Conservation (phyloP, 768 basidiomycete genomes). For the Mycena galopus region DNA sequence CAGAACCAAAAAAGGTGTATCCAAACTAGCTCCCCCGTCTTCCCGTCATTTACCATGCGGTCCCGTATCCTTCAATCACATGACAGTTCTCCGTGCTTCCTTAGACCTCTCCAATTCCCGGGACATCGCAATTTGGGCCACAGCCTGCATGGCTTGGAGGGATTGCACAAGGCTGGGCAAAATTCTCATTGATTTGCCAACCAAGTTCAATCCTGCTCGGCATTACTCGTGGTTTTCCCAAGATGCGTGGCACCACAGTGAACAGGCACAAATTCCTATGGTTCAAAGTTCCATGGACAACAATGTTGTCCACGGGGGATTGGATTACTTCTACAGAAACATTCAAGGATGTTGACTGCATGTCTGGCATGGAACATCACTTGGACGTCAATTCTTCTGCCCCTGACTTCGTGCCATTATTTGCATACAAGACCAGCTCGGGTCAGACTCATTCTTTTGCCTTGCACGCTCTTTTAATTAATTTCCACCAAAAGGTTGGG, state of each 20-base stretch:
- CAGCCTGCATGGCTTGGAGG: background rate
- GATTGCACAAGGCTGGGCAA: conserved; percentile 5
- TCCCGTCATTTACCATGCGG: background rate
- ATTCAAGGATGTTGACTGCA: conserved; percentile 22
- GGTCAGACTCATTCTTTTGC: background rate
- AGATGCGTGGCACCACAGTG: background rate
- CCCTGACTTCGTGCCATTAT: background rate
- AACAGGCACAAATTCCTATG: background rate
- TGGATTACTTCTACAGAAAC: conserved; percentile 43
- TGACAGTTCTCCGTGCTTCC: background rate
- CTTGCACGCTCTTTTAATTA: no score
- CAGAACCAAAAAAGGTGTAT: background rate
- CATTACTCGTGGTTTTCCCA: conserved; percentile 2
- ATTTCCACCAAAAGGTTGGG: background rate
- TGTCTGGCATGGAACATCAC: background rate
- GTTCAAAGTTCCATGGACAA: conserved; percentile 5
- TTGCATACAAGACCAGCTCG: background rate
- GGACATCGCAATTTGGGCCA: background rate
- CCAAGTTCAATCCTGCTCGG: background rate
- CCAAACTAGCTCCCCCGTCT: background rate
- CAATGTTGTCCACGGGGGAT: background rate
- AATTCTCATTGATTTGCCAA: background rate
- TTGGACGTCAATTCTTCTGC: background rate
- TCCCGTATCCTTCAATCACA: conserved; percentile 9
- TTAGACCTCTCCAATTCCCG: conserved; percentile 7